Base-by-base conservation (phyloP, 169 alveolate genomes). In the Plasmodium chabaudi region DNA sequence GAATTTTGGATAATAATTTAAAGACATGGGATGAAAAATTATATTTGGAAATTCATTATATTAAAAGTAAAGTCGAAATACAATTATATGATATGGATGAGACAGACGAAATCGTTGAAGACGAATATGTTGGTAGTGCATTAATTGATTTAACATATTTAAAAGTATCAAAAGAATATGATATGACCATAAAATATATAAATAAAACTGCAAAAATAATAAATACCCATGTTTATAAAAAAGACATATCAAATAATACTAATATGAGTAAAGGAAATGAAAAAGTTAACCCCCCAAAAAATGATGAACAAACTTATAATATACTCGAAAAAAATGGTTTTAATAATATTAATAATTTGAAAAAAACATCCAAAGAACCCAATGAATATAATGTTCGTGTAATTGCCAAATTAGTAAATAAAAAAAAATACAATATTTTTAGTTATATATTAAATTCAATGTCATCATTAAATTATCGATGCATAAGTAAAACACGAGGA, bases 121-220 rank as follows among this genome's bases (percentile, higher is more conserved):
- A 84, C 56, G 91, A 84, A 69, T 84, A 69, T 68, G 68, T 84
- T n/a, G 91, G 91, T 4, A 84, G 91, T 56, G 91, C 91, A 17
- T 46, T 84, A 23, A 84, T 84, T 27, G 67, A 84, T 21, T 34
- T 84, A 21, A 42, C 25, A 7, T 12, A 84, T 84, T 49, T 84
- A 68, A 27, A 84, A 49, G n/a, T 69, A 46, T 69, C 63, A 2
- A 69, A 55, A 34, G 70, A 84, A 34, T 84, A 84, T 69, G 91
- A 84, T 39, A 84, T 84, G 15, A 70, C 70, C 70, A 9, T 84
- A 39, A 67, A 84, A 63, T 84, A 69, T 47, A 19, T 69, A 15
- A 67, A 79, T 44, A 68, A 69, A 84, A 51, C 34, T 12, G 91
- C 74, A 17, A 59, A 42, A 47, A 10, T 84, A 47, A 49, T 47